Evolutionary conservation across 805 yeast species (phyloP).

Genomic region (Saitoella complicata): DNA sequence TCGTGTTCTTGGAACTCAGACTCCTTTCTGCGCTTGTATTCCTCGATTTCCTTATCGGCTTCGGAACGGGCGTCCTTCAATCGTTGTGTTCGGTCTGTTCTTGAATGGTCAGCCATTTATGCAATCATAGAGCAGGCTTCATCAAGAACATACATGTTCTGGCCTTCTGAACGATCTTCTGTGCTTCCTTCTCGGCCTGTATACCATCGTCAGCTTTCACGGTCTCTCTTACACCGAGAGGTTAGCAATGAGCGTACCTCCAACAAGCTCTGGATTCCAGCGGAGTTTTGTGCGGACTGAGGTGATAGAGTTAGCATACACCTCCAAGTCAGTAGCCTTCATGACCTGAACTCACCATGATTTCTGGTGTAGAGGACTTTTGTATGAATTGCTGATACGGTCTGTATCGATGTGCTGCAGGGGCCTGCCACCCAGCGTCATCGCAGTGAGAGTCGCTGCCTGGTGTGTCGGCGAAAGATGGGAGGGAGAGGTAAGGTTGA

Average conservation of each 20-base stretch:
- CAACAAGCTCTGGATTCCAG: conserved; percentile 55
- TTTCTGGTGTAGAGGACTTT: too few relatives aligned
- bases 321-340: too few relatives aligned
- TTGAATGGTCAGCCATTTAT: conserved; percentile 18
- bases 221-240: background rate
- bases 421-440: too few relatives aligned
- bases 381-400: too few relatives aligned
- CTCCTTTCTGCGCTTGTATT: conserved; percentile 73
- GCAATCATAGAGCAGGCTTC: conserved; percentile 4
- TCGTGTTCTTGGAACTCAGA: conserved; percentile 61
- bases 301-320: background rate
- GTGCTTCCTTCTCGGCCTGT: conserved; percentile 93
- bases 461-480: too few relatives aligned
- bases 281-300: conserved; percentile 29
- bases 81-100: conserved; percentile 58
- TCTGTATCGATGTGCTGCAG: too few relatives aligned
- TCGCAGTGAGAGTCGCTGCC: too few relatives aligned
- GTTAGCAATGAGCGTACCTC: conserved; percentile 27
- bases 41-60: conserved; percentile 76
- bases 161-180: conserved; percentile 82
- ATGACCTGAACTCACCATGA: too few relatives aligned
- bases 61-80: conserved; percentile 89
- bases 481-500: too few relatives aligned
- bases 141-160: conserved; percentile 47
- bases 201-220: background rate